Percentiles rank a stretch among this genome's conserved stretches.
These are phyloP conservation scores for Bathelium albidoporum DNA, from an alignment of 495 filamentous ascomycete species.

Conservation along the genomic window DNA sequence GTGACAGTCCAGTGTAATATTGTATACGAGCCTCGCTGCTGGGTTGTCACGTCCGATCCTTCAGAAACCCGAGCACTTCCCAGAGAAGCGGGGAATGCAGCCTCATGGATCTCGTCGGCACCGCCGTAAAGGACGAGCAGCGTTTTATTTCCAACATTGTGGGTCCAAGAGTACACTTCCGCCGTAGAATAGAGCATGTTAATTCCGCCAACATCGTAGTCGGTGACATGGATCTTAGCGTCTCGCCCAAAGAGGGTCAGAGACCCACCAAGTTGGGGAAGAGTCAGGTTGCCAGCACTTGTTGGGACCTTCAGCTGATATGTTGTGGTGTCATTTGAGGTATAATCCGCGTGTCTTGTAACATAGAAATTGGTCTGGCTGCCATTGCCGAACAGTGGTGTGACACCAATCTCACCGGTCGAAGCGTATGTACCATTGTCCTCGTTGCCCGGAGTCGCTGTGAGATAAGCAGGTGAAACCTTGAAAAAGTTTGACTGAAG, in stretches of 20 bases:
- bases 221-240: conserved; percentile 60
- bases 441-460: conserved; percentile 21
- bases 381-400: conserved; percentile 4
- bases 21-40: conserved; percentile 28
- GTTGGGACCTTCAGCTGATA: conserved; percentile 39
- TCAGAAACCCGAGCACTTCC: conserved; percentile 34
- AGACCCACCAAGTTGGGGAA: conserved; percentile 51
- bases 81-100: conserved; percentile 37
- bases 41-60: conserved; percentile 36
- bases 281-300: conserved; percentile 43
- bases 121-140: conserved; percentile 59
- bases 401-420: background rate
- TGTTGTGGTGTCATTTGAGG: background rate
- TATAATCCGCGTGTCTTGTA: conserved; percentile 4
- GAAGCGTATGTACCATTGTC: background rate
- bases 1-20: conserved; percentile 44
- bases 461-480: conserved; percentile 54
- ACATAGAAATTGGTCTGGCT: conserved; percentile 7
- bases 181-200: conserved; percentile 61
- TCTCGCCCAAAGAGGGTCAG: conserved; percentile 61
- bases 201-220: conserved; percentile 53
- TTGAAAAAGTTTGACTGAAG: conserved; percentile 60
- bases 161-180: conserved; percentile 40
- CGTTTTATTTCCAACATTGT: conserved; percentile 40
- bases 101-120: conserved; percentile 54